Evolutionary conservation across 140 eudicot species (phyloP), one percentile per base, ranked within the genome.

Genomic region (Anethum foeniculum): DNA sequence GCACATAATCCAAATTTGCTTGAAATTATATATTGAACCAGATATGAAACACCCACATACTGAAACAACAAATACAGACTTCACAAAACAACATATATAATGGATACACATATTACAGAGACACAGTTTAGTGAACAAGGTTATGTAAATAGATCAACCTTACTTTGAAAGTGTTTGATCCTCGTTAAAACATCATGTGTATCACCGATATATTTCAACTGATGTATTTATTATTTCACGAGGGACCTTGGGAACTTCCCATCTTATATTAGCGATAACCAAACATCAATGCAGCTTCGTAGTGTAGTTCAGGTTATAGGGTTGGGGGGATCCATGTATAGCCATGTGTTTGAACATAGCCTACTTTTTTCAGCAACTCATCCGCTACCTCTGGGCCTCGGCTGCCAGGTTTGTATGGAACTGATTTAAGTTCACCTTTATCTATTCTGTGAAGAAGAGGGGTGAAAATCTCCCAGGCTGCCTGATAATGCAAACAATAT

Each of bases 381-480:
- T 93, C 98, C 16, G 98, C 98, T 83, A 86, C 85, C 43, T 75
- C 90, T 7, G 98, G 97, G 44, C 97, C 98, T 80, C 98, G 81
- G 77, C 93, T 89, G 10, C 97, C 98, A 0, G 90, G 87, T 87
- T 91, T 91, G 88, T 93, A 93, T 72, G 91, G 85, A 81, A 91
- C 81, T 18, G 93, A 79, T 83, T 85, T 90, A 12, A 90, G 12
- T 78, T 93, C 88, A 19, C 93, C 90, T 5, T 80, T 79, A 32
- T 93, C 98, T 56, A 93, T 93, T 86, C 88, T 89, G 93, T 93
- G 93, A 52, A 93, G 90, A n/a, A 91, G 85, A 79, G 98, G 97
- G 38, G 97, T 93, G 85, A 93, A 91, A 48, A 93, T 93, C 92
- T 93, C 92, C 98, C 98, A 93, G 12, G 98, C 98, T 76, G 85